Evolutionary conservation across 805 yeast species (phyloP), one percentile per base, ranked within the genome.

Genomic region (Candida glaebosa): DNA sequence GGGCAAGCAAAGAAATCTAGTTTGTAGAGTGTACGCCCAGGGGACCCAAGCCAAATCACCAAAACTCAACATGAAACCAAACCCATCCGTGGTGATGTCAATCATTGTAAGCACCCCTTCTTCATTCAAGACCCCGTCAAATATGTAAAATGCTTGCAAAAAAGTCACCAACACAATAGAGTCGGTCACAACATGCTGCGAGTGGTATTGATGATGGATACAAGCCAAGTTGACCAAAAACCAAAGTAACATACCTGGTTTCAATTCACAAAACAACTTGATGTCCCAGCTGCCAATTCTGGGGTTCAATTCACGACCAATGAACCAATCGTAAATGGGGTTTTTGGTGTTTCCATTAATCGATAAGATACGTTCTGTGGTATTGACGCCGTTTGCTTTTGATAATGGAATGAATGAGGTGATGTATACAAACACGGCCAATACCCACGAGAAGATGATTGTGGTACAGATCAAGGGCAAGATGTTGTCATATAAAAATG

Each of bases 261-360:
- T 80, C 61, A 93, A 75, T 62, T 93, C 99, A 62, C 96, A 87
- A 55, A 86, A 93, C 51, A 89, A 63, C 65, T 93, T 93, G 61
- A 93, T 80, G 59, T 93, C 99, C 73, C 90, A 79, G 0, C 75
- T 55, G 1, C 95, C 93, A 44, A 87, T 69, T 52, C 98, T 75
- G 19, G 98, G 99, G 60, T 93, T 93, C 56, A 93, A 71, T 65
- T 91, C 98, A 45, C 99, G 80, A 22, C 99, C 99, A 58, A 93
- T 89, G 57, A 89, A 93, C 97, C 96, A 90, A 57, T 93, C 96
- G 58, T 86, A 91, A 7, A 91, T 51, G 0, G 63, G 50, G 49
- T 77, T 81, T 0, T 87, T 86, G 0, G 95, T 73, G 64, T 91
- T 91, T 2, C 99, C 99, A 34, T 93, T 93, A 31, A 76, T 61